These are phyloP conservation scores for Rhodotorula paludigena DNA, from an alignment of 768 basidiomycete species.

Conservation along the genomic window DNA sequence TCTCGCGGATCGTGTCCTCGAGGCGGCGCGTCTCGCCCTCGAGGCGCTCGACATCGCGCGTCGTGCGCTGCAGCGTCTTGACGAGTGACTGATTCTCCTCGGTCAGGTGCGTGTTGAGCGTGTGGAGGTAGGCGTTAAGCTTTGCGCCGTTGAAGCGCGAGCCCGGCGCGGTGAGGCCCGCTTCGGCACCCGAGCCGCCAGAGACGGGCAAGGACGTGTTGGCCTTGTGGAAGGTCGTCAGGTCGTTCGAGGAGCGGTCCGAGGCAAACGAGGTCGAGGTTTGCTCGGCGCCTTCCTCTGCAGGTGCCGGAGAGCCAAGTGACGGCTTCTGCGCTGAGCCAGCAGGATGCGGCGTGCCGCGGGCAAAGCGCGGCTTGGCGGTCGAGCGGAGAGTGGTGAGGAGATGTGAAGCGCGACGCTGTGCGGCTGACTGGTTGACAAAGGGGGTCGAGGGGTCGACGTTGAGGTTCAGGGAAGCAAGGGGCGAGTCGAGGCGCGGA, in stretches of 20 bases:
- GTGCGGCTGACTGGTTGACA: conserved; percentile 26
- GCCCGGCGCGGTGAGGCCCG: conserved; percentile 52
- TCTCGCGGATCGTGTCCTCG: conserved; percentile 27
- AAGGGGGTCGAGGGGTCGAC: conserved; percentile 9
- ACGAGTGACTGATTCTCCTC: conserved; percentile 74
- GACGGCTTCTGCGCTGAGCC: conserved; percentile 12
- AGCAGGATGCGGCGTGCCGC: conserved; percentile 61
- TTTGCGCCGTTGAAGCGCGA: conserved; percentile 69
- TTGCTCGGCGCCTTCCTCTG: conserved; percentile 12
- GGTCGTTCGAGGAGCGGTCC: conserved; percentile 71
- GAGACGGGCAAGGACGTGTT: conserved; percentile 87
- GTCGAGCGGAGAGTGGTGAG: conserved; percentile 79
- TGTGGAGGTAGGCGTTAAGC: conserved; percentile 78
- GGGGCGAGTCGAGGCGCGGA: conserved; percentile 23
- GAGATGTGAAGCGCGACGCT: conserved; percentile 70
- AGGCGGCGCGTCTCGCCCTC: conserved; percentile 9
- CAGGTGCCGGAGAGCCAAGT: background rate
- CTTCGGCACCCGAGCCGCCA: conserved; percentile 51
- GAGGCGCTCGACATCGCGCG: conserved; percentile 13
- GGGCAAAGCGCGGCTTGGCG: conserved; percentile 64
- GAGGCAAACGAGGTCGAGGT: conserved; percentile 62
- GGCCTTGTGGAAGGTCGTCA: conserved; percentile 65
- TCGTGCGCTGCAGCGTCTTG: conserved; percentile 24
- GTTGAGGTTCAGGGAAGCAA: conserved; percentile 5
- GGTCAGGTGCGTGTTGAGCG: conserved; percentile 71